These are phyloP conservation scores for Licmophora abbreviata DNA, from an alignment of 108 stramenopile genomes.

Conservation along the genomic window DNA sequence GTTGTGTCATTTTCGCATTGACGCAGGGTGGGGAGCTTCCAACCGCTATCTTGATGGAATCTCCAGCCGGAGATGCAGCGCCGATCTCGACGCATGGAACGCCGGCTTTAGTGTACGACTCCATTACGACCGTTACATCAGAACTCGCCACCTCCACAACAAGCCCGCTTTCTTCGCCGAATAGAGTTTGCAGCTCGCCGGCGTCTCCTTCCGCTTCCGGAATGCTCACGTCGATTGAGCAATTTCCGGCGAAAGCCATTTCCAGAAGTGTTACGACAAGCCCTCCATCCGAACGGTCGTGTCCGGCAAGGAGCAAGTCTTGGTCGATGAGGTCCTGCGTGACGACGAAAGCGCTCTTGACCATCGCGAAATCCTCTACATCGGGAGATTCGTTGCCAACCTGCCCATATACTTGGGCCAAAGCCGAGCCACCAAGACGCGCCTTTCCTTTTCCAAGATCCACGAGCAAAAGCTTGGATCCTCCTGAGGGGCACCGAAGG, in stretches of 20 bases:
- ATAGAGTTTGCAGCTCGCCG: conserved; percentile 79
- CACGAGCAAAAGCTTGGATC: conserved; percentile 73
- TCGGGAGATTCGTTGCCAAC: conserved; percentile 92
- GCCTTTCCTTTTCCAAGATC: conserved; percentile 82
- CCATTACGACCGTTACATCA: conserved; percentile 49
- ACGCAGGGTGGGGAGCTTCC: conserved; percentile 59
- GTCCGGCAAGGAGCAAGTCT: conserved; percentile 79
- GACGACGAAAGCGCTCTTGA: conserved; percentile 85
- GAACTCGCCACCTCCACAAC: conserved; percentile 79
- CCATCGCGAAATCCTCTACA: conserved; percentile 71
- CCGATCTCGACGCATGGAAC: conserved; percentile 80
- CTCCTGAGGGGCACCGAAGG: conserved; percentile 73
- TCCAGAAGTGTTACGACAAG: conserved; percentile 84
- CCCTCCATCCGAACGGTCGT: conserved; percentile 97
- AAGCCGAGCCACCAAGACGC: conserved; percentile 90
- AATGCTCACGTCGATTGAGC: conserved; percentile 82
- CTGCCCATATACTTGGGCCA: conserved; percentile 92
- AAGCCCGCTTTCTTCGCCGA: conserved; percentile 95
- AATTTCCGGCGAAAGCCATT: conserved; percentile 99
- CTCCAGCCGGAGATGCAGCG: conserved; percentile 58
- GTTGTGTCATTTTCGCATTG: conserved; percentile 78
- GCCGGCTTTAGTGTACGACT: conserved; percentile 51
- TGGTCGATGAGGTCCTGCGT: conserved; percentile 85
- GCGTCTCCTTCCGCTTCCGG: conserved; percentile 47
- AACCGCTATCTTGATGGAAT: conserved; percentile 79